Percentiles rank a stretch among this genome's conserved stretches.
Conservation (phyloP, 108 stramenopile genomes). For the Cyclotella cryptica region DNA sequence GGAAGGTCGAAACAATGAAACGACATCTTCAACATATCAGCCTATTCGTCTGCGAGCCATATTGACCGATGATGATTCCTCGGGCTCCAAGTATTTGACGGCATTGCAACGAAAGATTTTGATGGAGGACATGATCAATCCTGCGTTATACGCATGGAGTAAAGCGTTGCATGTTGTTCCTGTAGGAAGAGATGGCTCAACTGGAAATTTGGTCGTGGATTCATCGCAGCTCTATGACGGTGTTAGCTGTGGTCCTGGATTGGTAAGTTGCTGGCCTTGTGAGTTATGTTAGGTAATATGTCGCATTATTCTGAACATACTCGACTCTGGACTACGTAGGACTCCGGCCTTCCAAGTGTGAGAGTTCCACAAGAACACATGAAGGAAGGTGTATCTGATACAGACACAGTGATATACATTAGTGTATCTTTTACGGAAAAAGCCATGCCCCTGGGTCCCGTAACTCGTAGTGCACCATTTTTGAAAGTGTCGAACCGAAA, state of each 20-base stretch:
- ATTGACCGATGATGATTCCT: constrained; percentile 62
- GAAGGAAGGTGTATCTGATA: constrained; percentile 62
- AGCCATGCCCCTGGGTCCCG: not conserved
- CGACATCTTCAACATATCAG: constrained; percentile 50
- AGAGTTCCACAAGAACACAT: constrained; percentile 69
- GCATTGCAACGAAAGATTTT: constrained; percentile 54
- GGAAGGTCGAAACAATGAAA: not conserved
- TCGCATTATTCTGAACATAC: not conserved
- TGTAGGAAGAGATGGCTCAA: constrained; percentile 43
- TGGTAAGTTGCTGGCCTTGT: constrained; percentile 13
- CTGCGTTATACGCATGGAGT: constrained; percentile 83
- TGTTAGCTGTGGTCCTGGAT: constrained; percentile 77
- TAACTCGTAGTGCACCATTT: not conserved
- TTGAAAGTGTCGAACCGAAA: constrained; percentile 19
- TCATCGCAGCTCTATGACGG: constrained; percentile 69
- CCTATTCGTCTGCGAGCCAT: constrained; percentile 77
- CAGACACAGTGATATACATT: constrained; percentile 82
- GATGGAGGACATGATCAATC: constrained; percentile 77
- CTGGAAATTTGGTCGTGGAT: constrained; percentile 66
- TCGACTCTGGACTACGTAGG: constrained; percentile 15
- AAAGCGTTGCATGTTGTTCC: constrained; percentile 78
- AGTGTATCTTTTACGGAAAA: constrained; percentile 63
- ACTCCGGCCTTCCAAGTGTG: constrained; percentile 70
- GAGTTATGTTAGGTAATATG: not conserved
- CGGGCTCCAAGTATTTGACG: constrained; percentile 57